phyloP scores from a whole-genome alignment of 495 filamentous ascomycete genomes.

The Chaetomium fimeti region DNA sequence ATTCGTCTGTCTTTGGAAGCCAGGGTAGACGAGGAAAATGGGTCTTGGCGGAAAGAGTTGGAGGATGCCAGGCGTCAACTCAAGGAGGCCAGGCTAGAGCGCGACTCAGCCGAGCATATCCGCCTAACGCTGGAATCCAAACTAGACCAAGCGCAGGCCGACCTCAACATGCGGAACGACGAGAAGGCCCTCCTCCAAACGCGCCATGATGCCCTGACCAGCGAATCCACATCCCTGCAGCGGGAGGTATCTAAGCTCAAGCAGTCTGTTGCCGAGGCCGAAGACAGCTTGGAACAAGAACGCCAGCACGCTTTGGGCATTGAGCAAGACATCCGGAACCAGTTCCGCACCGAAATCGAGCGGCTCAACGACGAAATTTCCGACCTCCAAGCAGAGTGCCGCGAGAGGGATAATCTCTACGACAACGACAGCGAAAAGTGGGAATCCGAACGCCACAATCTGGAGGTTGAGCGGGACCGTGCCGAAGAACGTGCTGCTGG shows the following conservation, averaged over 20 bases:
- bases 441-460: conserved; percentile 61
- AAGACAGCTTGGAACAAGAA: conserved; percentile 58
- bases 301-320: conserved; percentile 58
- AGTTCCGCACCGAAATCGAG: conserved; percentile 64
- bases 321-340: conserved; percentile 53
- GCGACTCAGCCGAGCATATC: conserved; percentile 64
- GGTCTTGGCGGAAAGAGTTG: conserved; percentile 38
- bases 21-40: conserved; percentile 57
- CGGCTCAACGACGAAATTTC: conserved; percentile 63
- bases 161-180: conserved; percentile 54
- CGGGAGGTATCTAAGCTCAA: conserved; percentile 59
- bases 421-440: conserved; percentile 69
- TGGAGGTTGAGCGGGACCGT: conserved; percentile 64
- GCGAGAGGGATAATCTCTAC: conserved; percentile 69
- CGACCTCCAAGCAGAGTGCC: conserved; percentile 66
- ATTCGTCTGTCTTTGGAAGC: conserved; percentile 45
- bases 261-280: conserved; percentile 56
- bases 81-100: conserved; percentile 58
- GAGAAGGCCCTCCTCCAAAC: conserved; percentile 70
- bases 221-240: conserved; percentile 66
- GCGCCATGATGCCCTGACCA: conserved; percentile 66
- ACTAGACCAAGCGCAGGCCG: conserved; percentile 57
- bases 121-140: conserved; percentile 55
- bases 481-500: conserved; percentile 67
- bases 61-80: conserved; percentile 56